Evolutionary conservation across 371 early-diverging fungal genomes (phyloP).

Genomic region (Mucor plumbeus): DNA sequence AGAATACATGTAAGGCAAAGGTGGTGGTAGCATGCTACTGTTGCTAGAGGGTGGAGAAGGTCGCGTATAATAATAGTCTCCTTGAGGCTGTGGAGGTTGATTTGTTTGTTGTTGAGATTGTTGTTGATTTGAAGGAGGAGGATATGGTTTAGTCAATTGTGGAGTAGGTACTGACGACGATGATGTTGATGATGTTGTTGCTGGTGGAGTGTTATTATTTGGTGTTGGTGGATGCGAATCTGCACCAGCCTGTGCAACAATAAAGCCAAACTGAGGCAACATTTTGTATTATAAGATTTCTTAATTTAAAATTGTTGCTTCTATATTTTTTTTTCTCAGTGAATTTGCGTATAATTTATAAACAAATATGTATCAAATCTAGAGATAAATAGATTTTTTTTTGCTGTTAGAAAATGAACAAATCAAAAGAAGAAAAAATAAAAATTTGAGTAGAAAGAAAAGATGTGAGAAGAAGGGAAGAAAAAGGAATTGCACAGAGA

Average conservation of each 20-base stretch:
- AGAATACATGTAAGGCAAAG: constrained; percentile 26
- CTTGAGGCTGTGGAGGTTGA: constrained; percentile 10
- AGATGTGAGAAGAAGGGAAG: constrained; percentile 7
- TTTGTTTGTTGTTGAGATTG: constrained; percentile 1
- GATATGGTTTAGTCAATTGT: constrained; percentile 22
- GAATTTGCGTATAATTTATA: background rate
- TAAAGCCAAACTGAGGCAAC: constrained; percentile 69
- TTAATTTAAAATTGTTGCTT: background rate
- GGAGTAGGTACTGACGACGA: background rate
- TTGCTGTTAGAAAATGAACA: background rate
- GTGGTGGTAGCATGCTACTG: constrained; percentile 20
- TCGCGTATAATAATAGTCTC: constrained; percentile 25
- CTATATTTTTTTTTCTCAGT: constrained; percentile 3
- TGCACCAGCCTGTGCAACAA: constrained; percentile 57
- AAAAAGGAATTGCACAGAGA: constrained; percentile 4
- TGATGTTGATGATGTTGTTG: constrained; percentile 10
- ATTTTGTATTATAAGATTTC: constrained; percentile 35
- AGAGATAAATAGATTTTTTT: too few species aligned
- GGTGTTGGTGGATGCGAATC: constrained; percentile 33
- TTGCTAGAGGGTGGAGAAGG: constrained; percentile 13
- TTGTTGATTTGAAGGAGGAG: constrained; percentile 6
- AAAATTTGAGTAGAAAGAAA: background rate
- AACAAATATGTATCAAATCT: background rate
- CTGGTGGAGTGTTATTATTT: constrained; percentile 12
- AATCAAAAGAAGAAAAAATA: constrained; percentile 13